Evolutionary conservation across 495 filamentous ascomycete genomes (phyloP), one percentile per base, ranked within the genome.

Genomic region (Halenospora varia): DNA sequence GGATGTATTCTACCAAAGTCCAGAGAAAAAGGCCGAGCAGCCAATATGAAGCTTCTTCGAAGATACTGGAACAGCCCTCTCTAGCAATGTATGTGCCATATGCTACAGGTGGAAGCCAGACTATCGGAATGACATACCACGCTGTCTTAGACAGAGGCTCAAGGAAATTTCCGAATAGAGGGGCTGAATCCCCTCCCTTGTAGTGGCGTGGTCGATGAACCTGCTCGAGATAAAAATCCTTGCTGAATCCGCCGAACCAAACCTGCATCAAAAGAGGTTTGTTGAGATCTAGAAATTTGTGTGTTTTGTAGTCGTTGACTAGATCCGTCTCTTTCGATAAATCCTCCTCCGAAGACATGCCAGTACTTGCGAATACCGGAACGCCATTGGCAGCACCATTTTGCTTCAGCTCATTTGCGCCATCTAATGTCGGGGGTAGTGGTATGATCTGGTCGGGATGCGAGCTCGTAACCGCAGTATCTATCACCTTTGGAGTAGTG

Each of bases 111-210:
- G 95, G 95, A n/a, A 93, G 66, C 95, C 95, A 99, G 9, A 96
- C 42, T 0, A 80, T 75, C 10, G 95, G 95, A 13, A 97, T 79
- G 45, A 94, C 67, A 82, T 86, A 97, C 92, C 92, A 97, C 4
- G 92, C 82, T 8, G 95, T 97, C 75, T 92, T 88, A 70, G 87
- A 90, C 23, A 99, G 75, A 6, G 95, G 95, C 72, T 99, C 95
- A 10, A 99, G 79, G 73, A 97, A 94, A 72, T 99, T 99, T 42
- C 95, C 95, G 72, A 99, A 99, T 25, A 99, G 71, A 6, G 94
- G 95, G 25, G 95, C 94, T 3, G 92, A 96, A 56, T 84, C 83
- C 41, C 94, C 94, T 51, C 91, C 90, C 64, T 83, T 92, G 80
- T 97, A 97, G 75, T 97, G 91, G 55, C 93, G 84, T 22, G 93